phyloP scores from a whole-genome alignment of 768 basidiomycete genomes.

The Wakefieldia striispora region DNA sequence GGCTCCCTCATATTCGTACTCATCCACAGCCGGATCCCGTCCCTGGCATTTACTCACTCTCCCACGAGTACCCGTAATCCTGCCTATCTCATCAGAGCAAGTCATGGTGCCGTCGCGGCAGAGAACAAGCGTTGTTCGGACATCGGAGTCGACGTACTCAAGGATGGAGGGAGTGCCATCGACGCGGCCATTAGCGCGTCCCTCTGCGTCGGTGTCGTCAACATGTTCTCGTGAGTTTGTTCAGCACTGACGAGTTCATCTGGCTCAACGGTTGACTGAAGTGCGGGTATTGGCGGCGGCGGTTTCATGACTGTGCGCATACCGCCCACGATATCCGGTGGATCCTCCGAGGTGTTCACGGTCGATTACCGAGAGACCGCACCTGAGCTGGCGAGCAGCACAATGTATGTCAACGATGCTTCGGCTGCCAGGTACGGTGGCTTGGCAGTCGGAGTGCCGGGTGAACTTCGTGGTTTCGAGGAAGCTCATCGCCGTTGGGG shows the following conservation, averaged over 20 bases:
- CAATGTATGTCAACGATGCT: conserved; percentile 71
- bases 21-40: not conserved
- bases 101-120: conserved; percentile 82
- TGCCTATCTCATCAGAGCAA: conserved; percentile 58
- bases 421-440: conserved; percentile 67
- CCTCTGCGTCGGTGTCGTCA: conserved; percentile 79
- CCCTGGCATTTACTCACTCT: not conserved
- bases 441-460: conserved; percentile 84
- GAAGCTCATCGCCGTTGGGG: conserved; percentile 86
- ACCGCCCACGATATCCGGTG: conserved; percentile 46
- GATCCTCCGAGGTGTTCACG: conserved; percentile 58
- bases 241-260: not conserved
- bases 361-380: conserved; percentile 91
- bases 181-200: conserved; percentile 82
- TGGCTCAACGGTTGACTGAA: conserved; percentile 25
- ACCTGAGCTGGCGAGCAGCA: conserved; percentile 64
- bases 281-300: conserved; percentile 84
- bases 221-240: conserved; percentile 80
- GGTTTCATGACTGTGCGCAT: conserved; percentile 85
- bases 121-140: conserved; percentile 86
- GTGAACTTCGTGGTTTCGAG: conserved; percentile 85
- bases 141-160: conserved; percentile 74
- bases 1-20: conserved; percentile 12
- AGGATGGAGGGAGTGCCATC: conserved; percentile 86
- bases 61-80: conserved; percentile 40